Evolutionary conservation across 257 asterid genomes (phyloP), one percentile per base, ranked within the genome.

Genomic region (Solanum chiquidenum): DNA sequence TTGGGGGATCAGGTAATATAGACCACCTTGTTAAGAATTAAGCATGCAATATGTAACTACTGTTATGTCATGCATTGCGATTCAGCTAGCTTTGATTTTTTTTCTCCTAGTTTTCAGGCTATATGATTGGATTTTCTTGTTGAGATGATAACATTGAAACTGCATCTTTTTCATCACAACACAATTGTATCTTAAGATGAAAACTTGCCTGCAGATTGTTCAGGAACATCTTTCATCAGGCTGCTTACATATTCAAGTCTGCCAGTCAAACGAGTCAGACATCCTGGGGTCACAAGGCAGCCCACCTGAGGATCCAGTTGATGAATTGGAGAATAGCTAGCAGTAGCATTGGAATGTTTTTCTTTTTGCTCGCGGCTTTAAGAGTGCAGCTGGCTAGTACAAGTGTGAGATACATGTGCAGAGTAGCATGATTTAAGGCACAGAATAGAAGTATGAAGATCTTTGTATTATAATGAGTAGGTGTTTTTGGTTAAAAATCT

Each of bases 1-100:
- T 80, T 90, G 85, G 91, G 85, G 69, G 86, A 88, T 87, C 93
- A 90, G 95, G 94, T 91, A 88, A 79, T 14, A 64, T 87, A 35
- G 44, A 64, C 58, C 12, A 58, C 73, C 52, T 82, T 25, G 31
- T 34, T 76, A 33, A 68, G 27, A 44, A 31, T 49, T 38, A 44
- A 79, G 37, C 72, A 77, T 82, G 85, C 69, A 29, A 82, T 29
- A 49, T 80, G 21, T 80, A 46, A 80, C 85, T 46, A 27, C 68
- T 27, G 66, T 46, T 80, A 23, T 75, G 85, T 29, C 14, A 0
- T 29, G 85, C 40, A 7, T 46, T 80, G 12, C 33, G 85, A 80
- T 44, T 46, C 40, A 1, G 66, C 64, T 79, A 31, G 42, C 85
- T 46, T 29, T 80, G 85, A 44, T 46, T 29, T 46, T 77, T 76